These are phyloP conservation scores for Backusella parvicylindrica DNA, from an alignment of 192 early-diverging fungal genomes.

Conservation along the genomic window DNA sequence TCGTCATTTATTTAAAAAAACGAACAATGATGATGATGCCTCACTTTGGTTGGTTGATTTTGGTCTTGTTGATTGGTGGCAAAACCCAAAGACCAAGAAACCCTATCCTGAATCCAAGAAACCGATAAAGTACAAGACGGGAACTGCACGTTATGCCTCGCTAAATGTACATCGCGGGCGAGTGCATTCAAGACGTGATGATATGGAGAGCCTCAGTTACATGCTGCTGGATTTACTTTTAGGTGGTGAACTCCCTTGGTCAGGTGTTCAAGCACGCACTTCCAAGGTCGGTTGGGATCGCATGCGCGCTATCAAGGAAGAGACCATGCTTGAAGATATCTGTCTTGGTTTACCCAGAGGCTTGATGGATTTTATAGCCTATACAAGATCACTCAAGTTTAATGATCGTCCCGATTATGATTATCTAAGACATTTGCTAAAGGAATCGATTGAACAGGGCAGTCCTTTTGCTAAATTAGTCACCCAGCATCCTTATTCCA, in stretches of 20 bases:
- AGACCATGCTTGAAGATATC: slow-evolving; percentile 63
- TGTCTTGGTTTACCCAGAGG: slow-evolving; percentile 71
- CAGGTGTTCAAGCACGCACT: slow-evolving; percentile 77
- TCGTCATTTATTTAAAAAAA: neutral
- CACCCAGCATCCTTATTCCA: neutral
- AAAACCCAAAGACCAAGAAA: slow-evolving; percentile 40
- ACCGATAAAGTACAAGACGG: slow-evolving; percentile 48
- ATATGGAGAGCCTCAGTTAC: slow-evolving; percentile 82
- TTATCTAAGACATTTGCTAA: slow-evolving; percentile 47
- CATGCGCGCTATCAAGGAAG: slow-evolving; percentile 79
- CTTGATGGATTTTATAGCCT: slow-evolving; percentile 69
- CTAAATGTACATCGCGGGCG: slow-evolving; percentile 81
- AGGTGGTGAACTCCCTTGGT: slow-evolving; percentile 76
- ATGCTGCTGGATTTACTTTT: slow-evolving; percentile 74
- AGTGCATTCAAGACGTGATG: slow-evolving; percentile 82
- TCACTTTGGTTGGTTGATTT: slow-evolving; percentile 42
- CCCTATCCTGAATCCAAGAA: slow-evolving; percentile 36
- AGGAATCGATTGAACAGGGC: slow-evolving; percentile 7
- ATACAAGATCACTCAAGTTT: slow-evolving; percentile 67
- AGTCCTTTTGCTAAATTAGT: neutral
- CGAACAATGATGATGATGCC: neutral
- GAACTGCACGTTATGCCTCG: slow-evolving; percentile 84
- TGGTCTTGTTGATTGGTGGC: slow-evolving; percentile 46
- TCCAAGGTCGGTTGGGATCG: slow-evolving; percentile 83
- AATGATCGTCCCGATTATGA: slow-evolving; percentile 82